Evolutionary conservation across 345 rosid species (phyloP), one percentile per base, ranked within the genome.

Genomic region (Euphorbia lathyris): DNA sequence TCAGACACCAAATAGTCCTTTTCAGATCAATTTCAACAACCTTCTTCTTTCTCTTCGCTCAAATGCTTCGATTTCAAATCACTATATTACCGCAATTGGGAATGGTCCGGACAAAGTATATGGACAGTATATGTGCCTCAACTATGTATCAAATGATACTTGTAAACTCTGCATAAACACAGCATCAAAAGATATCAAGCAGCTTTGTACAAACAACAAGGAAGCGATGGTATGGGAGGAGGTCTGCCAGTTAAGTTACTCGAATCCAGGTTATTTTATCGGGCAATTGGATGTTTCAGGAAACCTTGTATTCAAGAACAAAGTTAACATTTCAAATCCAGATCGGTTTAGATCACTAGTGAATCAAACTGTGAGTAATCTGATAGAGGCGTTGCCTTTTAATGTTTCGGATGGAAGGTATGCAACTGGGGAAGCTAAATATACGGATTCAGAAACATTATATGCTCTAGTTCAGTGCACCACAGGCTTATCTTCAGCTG

Each of bases 191-290:
- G 63, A 73, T 60, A 64, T 79, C 58, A 1, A 2, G 60, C 68
- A 64, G 47, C 58, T 59, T 29, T 83, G 83, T 74, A 58, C 70
- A 42, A 70, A 67, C 58, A 9, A 30, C 16, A 13, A 25, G 2
- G 83, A 78, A 50, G 87, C 80, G 0, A 12, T 64, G 14, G 74
- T 79, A 5, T 81, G 83, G 84, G 83, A 78, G 50, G 87, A 83
- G 36, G 1, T 0, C 0, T 83, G 87, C 59, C 84, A 79, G 43
- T 56, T 81, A 75, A 77, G 74, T 34, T 81, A 81, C 69, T 74
- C 83, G 1, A 22, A 60, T 27, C 10, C 9, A 47, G 43, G 70
- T 61, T 34, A 34, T 7, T 80, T 83, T 70, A 25, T 74, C 2
- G 74, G 83, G 47, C 73, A 10, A n/a, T 72, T 83, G 68, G 53